A percentile compares a stretch with the other conserved stretches of the same genome.
Evolutionary conservation across 2,329 filamentous ascomycete genomes (phyloP).

Genomic region (Samsoniella hepiali): DNA sequence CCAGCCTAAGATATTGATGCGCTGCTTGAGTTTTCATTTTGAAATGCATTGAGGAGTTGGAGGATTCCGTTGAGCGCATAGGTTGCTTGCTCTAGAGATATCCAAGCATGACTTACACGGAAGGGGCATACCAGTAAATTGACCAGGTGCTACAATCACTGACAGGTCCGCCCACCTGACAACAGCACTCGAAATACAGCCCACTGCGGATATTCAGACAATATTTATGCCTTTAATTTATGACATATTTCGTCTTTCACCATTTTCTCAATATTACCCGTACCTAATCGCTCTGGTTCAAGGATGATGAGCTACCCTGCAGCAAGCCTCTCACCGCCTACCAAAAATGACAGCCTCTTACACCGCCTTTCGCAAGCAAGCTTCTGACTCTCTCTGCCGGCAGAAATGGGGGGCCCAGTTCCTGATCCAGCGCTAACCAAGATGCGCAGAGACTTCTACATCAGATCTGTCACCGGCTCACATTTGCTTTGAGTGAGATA

Average conservation of each 20-base stretch:
- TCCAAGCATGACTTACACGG: not conserved
- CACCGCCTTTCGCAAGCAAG: not conserved
- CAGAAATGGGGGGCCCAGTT: slow-evolving; percentile 21
- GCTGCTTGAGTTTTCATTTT: not conserved
- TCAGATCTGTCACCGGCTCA: not conserved
- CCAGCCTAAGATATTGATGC: not conserved
- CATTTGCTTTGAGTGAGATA: not conserved
- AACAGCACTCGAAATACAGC: too few species aligned
- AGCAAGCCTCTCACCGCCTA: slow-evolving; percentile 1
- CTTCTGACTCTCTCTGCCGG: slow-evolving; percentile 25
- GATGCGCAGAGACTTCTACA: slow-evolving; percentile 13
- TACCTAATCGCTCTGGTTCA: too few species aligned
- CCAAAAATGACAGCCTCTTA: not conserved
- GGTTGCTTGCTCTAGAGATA: too few species aligned
- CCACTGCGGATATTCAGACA: too few species aligned
- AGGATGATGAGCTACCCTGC: not conserved
- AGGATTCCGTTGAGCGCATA: not conserved
- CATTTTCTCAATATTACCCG: not conserved
- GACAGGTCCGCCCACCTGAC: too few species aligned
- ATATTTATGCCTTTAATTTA: too few species aligned
- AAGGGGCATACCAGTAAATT: not conserved
- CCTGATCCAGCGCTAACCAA: not conserved
- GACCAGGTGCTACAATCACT: not conserved
- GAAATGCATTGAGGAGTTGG: not conserved
- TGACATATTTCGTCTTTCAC: not conserved